Base-by-base conservation (phyloP, 2,329 filamentous ascomycete species). In the Colletotrichum acutatum region DNA sequence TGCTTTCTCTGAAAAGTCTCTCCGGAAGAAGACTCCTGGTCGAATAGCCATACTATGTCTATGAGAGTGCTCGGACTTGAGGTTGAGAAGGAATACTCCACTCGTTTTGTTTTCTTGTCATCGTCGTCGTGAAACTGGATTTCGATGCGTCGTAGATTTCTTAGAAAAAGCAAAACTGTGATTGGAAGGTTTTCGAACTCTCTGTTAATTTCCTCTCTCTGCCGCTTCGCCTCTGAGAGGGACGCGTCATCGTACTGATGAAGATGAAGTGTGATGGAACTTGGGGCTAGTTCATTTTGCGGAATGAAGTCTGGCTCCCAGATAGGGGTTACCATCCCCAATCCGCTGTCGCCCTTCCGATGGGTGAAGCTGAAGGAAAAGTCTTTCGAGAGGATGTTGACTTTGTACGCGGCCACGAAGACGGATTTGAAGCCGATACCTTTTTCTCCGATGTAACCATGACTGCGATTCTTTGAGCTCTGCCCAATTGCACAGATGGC, bases 361-460 rank as follows among this genome's bases (percentile, higher is more conserved):
- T 85, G 83, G 0, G 61, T 76, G 74, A 89, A 87, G 8, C 78
- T 82, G 77, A 89, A 89, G 0, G 83, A 83, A 70, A 83, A 86
- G 30, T 73, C 22, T 0, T 84, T 82, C 0, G 86, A 88, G 26
- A 83, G 81, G 19, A 88, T 85, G 52, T 82, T 81, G 7, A 86
- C 86, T 30, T 82, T 82, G 72, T 78, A 83, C 0, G 86, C 84
- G 0, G 81, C 85, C 75, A 82, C 86, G 74, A 88, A 88, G 1
- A 86, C 85, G 0, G 85, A 86, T 74, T 88, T 88, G 79, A 88
- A 88, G 0, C 86, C 86, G n/a, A 88, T 86, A 14, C 86, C 86
- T 65, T 88, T 87, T 68, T 85, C 84, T 2, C 86, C 85, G 24
- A 86, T 86, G 57, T 86, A 87, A 0, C 83, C 83, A 8, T 83